Percentiles rank a stretch among this genome's conserved stretches.
Conservation (phyloP, 2,329 filamentous ascomycete species). For the Didymellaceae sp. region DNA sequence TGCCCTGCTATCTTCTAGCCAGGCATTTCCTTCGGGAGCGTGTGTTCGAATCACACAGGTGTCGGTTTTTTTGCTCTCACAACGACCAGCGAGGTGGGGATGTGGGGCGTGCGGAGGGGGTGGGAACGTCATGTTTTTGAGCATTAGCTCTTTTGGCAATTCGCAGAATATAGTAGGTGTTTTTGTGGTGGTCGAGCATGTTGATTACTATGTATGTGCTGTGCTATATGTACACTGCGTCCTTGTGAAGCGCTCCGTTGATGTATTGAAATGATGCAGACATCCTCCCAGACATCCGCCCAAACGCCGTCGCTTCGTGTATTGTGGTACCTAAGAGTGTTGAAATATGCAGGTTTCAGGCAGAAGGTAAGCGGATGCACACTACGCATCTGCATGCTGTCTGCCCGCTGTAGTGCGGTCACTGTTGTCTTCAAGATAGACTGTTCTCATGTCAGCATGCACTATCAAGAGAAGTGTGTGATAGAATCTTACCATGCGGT, state of each 20-base stretch:
- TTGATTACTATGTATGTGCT: background rate
- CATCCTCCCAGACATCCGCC: background rate
- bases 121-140: background rate
- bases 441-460: constrained; percentile 29
- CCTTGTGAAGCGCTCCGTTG: background rate
- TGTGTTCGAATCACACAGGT: constrained; percentile 40
- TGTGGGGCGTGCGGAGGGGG: background rate
- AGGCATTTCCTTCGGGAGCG: constrained; percentile 37
- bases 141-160: no score
- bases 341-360: background rate
- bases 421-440: constrained; percentile 11
- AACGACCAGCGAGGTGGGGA: background rate
- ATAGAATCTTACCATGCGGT: constrained; percentile 69
- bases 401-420: background rate
- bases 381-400: constrained; percentile 4
- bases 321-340: background rate
- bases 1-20: constrained; percentile 16
- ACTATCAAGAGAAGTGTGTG: no score
- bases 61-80: constrained; percentile 23
- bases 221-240: background rate
- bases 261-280: background rate
- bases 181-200: background rate
- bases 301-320: constrained; percentile 2
- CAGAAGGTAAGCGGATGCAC: background rate
- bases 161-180: no score